Evolutionary conservation across 352 stramenopile species (phyloP).

Genomic region (Phytophthora macrochlamydospora): DNA sequence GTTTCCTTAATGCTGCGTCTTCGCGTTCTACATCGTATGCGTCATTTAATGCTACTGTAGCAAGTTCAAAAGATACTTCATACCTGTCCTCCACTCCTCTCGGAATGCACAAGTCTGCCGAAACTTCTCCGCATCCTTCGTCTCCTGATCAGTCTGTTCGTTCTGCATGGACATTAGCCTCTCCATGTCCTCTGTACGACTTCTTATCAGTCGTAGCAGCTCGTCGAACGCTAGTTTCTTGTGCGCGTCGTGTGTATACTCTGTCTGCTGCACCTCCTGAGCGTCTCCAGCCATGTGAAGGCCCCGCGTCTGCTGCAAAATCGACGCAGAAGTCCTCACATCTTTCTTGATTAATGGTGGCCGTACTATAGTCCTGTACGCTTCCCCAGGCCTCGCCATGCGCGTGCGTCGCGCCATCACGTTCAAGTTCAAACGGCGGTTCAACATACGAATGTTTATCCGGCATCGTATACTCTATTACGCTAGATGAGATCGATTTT

Average conservation of each 20-base stretch:
- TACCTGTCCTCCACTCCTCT: constrained; percentile 51
- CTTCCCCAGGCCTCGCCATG: background rate
- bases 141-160: background rate
- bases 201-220: constrained; percentile 37
- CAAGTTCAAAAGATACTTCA: background rate
- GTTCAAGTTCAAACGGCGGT: background rate
- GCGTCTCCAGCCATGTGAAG: background rate
- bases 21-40: constrained; percentile 20
- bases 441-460: background rate
- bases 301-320: background rate
- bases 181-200: constrained; percentile 37
- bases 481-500: no score
- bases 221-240: constrained; percentile 46
- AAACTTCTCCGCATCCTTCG: constrained; percentile 11
- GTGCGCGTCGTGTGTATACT: constrained; percentile 10
- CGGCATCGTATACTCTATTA: background rate
- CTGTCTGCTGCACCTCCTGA: background rate
- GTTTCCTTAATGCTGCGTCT: constrained; percentile 24
- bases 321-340: background rate
- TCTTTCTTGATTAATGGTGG: background rate
- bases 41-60: background rate
- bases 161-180: constrained; percentile 11
- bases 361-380: background rate
- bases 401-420: background rate
- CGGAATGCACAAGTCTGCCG: constrained; percentile 23